Evolutionary conservation across 768 basidiomycete species (phyloP).

Genomic region (Candolleomyces eurysporus): DNA sequence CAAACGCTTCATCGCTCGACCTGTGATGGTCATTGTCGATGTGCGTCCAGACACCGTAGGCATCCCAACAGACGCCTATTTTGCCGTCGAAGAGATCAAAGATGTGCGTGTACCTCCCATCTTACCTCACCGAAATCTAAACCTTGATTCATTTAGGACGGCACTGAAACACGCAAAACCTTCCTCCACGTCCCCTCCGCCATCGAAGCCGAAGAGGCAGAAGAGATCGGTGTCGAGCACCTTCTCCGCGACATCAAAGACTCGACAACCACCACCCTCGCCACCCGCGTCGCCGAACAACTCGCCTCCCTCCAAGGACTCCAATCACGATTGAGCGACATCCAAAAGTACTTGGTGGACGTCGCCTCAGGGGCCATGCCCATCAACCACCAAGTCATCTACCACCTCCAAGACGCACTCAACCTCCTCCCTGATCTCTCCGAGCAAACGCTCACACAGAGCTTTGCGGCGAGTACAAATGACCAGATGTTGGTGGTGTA

Average conservation of each 20-base stretch:
- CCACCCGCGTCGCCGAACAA: slow-evolving; percentile 90
- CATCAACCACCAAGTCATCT: slow-evolving; percentile 94
- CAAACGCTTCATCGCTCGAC: slow-evolving; percentile 84
- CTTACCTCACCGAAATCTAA: not conserved
- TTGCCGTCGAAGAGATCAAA: slow-evolving; percentile 98
- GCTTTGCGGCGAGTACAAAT: slow-evolving; percentile 88
- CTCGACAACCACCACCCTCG: slow-evolving; percentile 91
- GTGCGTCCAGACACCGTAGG: slow-evolving; percentile 87
- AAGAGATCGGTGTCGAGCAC: slow-evolving; percentile 99
- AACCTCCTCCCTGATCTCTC: slow-evolving; percentile 89
- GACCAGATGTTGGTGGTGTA: slow-evolving; percentile 94
- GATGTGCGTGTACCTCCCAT: slow-evolving; percentile 59
- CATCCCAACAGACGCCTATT: slow-evolving; percentile 97
- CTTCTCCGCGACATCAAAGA: slow-evolving; percentile 95
- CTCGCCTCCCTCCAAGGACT: slow-evolving; percentile 88
- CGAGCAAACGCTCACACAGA: slow-evolving; percentile 59
- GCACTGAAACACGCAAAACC: slow-evolving; percentile 83
- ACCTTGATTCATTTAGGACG: slow-evolving; percentile 51
- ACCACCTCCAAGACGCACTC: slow-evolving; percentile 92
- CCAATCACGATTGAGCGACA: slow-evolving; percentile 78
- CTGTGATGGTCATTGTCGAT: slow-evolving; percentile 99
- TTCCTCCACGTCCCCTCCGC: slow-evolving; percentile 87
- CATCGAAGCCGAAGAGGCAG: slow-evolving; percentile 92
- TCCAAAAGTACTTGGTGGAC: slow-evolving; percentile 84
- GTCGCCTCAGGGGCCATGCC: slow-evolving; percentile 81